Evolutionary conservation across 257 asterid species (phyloP).

Genomic region (Scutellaria minor): DNA sequence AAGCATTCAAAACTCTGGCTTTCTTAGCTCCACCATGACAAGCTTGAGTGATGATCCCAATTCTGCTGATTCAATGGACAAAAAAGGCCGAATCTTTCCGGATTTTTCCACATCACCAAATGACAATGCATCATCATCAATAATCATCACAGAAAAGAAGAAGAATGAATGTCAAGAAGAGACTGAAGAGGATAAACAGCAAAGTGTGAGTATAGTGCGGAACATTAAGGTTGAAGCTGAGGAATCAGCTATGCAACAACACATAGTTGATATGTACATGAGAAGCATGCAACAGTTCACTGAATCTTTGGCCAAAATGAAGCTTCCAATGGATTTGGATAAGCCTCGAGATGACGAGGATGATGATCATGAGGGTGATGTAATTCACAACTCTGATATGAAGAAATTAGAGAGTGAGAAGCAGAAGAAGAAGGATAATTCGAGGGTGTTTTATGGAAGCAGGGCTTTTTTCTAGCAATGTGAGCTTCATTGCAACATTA

Average conservation of each 20-base stretch:
- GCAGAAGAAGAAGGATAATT: conserved; percentile 48
- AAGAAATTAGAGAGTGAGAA: conserved; percentile 41
- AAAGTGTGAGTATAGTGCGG: conserved; percentile 37
- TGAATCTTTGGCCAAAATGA: conserved; percentile 72
- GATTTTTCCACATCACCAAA: conserved; percentile 31
- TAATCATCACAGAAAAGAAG: conserved; percentile 30
- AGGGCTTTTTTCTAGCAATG: conserved; percentile 67
- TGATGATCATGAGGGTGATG: conserved; percentile 24
- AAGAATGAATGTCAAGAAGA: conserved; percentile 27
- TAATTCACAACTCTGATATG: conserved; percentile 2
- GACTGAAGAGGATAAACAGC: conserved; percentile 33
- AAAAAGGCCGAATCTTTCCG: conserved; percentile 30
- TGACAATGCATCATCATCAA: conserved; percentile 19
- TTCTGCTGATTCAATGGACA: conserved; percentile 49
- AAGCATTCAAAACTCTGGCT: conserved; percentile 57
- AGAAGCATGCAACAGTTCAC: conserved; percentile 84
- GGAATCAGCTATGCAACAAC: conserved; percentile 67
- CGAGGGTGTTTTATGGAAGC: conserved; percentile 84
- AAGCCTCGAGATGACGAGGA: conserved; percentile 33
- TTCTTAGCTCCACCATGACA: conserved; percentile 60
- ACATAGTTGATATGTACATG: conserved; percentile 79
- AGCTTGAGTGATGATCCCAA: conserved; percentile 59
- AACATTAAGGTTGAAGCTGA: conserved; percentile 50
- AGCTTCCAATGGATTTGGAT: conserved; percentile 66
- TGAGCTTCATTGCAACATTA: background rate